These are phyloP conservation scores for Xylaria telfairii DNA, from an alignment of 495 filamentous ascomycete genomes.

Conservation along the genomic window DNA sequence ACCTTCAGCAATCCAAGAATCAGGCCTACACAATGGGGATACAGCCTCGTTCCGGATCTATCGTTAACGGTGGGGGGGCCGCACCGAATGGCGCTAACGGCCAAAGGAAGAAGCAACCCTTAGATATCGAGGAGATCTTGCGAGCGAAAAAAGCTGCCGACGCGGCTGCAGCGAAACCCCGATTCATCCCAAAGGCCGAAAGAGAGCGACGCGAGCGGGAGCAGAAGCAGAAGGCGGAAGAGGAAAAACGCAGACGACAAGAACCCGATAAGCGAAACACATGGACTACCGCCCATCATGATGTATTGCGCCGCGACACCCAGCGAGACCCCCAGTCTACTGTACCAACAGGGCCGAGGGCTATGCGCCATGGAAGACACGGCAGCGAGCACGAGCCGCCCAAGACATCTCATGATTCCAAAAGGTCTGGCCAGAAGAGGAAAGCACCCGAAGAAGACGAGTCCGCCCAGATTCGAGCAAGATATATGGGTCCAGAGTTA, in stretches of 20 bases:
- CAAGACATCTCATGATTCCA: slow-evolving; percentile 38
- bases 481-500: slow-evolving; percentile 92
- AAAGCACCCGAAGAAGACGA: slow-evolving; percentile 72
- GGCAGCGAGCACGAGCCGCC: slow-evolving; percentile 57
- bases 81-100: slow-evolving; percentile 25
- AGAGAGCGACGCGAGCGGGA: slow-evolving; percentile 86
- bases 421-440: slow-evolving; percentile 57
- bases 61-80: slow-evolving; percentile 25
- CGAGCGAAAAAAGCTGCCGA: slow-evolving; percentile 55
- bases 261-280: slow-evolving; percentile 21
- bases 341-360: slow-evolving; percentile 81
- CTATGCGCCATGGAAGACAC: slow-evolving; percentile 68
- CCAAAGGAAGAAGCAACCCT: slow-evolving; percentile 43
- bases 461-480: slow-evolving; percentile 75
- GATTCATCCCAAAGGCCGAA: slow-evolving; percentile 89
- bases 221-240: slow-evolving; percentile 79
- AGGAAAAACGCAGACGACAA: slow-evolving; percentile 64
- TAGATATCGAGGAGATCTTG: slow-evolving; percentile 55
- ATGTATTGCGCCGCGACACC: slow-evolving; percentile 33
- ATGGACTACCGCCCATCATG: slow-evolving; percentile 33
- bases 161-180: slow-evolving; percentile 70
- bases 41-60: slow-evolving; percentile 36
- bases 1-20: background rate
- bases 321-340: slow-evolving; percentile 17
- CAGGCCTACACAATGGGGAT: slow-evolving; percentile 32